Evolutionary conservation across 2,329 filamentous ascomycete genomes (phyloP).

Genomic region (Orbilia ellipsospora): DNA sequence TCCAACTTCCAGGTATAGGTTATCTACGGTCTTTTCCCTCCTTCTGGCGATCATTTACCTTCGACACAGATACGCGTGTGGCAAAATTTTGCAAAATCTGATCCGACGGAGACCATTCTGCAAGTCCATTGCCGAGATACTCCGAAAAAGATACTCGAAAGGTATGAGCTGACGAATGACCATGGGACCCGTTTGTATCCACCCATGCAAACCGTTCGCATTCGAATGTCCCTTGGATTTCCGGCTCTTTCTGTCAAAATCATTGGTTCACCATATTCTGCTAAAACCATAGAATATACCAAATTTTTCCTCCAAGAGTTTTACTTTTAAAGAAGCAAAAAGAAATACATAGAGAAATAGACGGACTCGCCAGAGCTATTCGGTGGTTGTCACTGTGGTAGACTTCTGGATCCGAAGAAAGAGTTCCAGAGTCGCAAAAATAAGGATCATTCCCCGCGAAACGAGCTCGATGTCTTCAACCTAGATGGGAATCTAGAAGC

Average conservation of each 20-base stretch:
- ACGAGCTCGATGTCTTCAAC: constrained; percentile 38
- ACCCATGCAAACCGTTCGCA: too few relatives aligned
- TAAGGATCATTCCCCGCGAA: constrained; percentile 10
- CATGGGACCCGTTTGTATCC: too few relatives aligned
- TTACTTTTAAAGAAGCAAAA: neutral
- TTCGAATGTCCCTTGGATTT: too few relatives aligned
- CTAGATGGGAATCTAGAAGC: constrained; percentile 46
- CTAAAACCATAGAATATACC: neutral
- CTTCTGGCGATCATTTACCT: constrained; percentile 18
- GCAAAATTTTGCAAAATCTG: constrained; percentile 7
- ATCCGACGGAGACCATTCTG: constrained; percentile 1
- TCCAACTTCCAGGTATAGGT: neutral
- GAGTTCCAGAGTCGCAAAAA: constrained; percentile 8
- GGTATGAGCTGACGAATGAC: neutral
- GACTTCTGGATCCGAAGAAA: constrained; percentile 13
- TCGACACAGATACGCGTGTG: constrained; percentile 16
- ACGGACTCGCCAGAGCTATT: neutral
- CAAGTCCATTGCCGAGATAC: neutral
- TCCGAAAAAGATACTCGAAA: neutral
- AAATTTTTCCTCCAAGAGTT: too few relatives aligned
- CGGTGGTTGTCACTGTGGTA: neutral
- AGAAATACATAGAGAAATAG: neutral
- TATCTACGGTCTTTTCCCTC: neutral
- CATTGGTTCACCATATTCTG: too few relatives aligned
- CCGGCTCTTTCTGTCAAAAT: too few relatives aligned